phyloP scores from a whole-genome alignment of 2,329 filamentous ascomycete genomes.

The Metarhizium guizhouense region DNA sequence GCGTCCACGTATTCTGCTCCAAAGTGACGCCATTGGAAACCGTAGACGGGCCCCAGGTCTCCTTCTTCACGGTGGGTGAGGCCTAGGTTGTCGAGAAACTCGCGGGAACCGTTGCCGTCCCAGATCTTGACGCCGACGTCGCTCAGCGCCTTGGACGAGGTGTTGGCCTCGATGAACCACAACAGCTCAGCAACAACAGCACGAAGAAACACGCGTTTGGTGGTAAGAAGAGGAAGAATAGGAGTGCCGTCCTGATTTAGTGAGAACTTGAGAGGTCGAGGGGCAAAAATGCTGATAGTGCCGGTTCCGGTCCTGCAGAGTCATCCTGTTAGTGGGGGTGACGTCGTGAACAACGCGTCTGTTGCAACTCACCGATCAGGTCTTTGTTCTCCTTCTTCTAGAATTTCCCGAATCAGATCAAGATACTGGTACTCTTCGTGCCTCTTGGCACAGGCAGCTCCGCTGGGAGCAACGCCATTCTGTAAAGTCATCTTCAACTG shows the following conservation, averaged over 20 bases:
- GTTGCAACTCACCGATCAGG: constrained; percentile 61
- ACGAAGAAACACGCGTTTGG: constrained; percentile 89
- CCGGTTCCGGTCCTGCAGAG: constrained; percentile 77
- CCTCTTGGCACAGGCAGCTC: background rate
- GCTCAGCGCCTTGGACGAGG: constrained; percentile 67
- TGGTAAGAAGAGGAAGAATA: constrained; percentile 87
- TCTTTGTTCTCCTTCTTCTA: constrained; percentile 74
- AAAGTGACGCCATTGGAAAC: constrained; percentile 98
- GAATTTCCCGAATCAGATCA: constrained; percentile 75
- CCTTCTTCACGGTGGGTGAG: constrained; percentile 74
- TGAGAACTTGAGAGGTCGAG: constrained; percentile 75
- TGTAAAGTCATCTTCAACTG: background rate
- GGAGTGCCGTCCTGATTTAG: constrained; percentile 56
- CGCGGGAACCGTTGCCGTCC: constrained; percentile 92
- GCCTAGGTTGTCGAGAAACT: constrained; percentile 79
- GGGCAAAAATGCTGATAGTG: constrained; percentile 82
- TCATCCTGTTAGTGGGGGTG: background rate
- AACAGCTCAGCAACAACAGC: constrained; percentile 88
- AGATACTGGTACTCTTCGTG: constrained; percentile 96
- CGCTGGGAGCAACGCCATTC: background rate
- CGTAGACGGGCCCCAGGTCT: constrained; percentile 91
- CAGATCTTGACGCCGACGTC: constrained; percentile 88
- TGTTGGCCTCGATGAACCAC: constrained; percentile 87
- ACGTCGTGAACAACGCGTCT: background rate
- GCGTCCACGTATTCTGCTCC: constrained; percentile 81